Conservation (phyloP, 2,329 filamentous ascomycete species). For the Penicillium sp. region DNA sequence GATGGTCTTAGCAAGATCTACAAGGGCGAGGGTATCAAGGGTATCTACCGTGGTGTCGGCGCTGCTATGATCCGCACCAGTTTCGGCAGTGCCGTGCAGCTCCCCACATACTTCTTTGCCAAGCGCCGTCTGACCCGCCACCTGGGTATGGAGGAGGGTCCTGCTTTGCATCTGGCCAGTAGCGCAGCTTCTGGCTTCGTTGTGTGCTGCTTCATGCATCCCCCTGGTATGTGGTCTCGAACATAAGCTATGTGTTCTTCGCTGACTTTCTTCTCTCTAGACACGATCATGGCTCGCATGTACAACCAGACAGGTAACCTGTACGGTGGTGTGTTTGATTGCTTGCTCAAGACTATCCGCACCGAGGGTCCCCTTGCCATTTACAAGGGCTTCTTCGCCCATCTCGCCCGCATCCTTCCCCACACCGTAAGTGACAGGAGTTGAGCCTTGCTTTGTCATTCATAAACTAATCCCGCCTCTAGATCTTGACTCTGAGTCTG, state of each 20-base stretch:
- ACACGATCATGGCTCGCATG: conserved; percentile 97
- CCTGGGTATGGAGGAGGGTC: conserved; percentile 85
- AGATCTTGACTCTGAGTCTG: conserved; percentile 85
- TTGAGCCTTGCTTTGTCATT: neutral
- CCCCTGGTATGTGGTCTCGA: conserved; percentile 65
- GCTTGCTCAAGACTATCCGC: conserved; percentile 82
- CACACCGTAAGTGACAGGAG: conserved; percentile 65
- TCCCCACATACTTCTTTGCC: conserved; percentile 97
- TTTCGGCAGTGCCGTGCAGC: conserved; percentile 91
- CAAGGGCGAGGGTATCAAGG: conserved; percentile 69
- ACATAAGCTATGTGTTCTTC: neutral
- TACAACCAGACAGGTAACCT: conserved; percentile 99
- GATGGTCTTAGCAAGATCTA: conserved; percentile 85
- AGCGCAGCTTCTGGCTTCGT: conserved; percentile 91
- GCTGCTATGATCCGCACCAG: conserved; percentile 96
- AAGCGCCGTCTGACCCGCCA: conserved; percentile 82
- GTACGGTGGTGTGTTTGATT: conserved; percentile 93
- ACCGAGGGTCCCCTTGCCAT: conserved; percentile 90
- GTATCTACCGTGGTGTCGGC: conserved; percentile 84
- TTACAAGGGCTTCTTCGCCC: conserved; percentile 96
- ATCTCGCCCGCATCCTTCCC: conserved; percentile 88
- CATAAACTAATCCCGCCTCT: conserved; percentile 22
- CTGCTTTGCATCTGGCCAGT: conserved; percentile 81
- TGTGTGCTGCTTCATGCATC: conserved; percentile 97
- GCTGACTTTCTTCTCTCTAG: conserved; percentile 42